Evolutionary conservation across 495 filamentous ascomycete species (phyloP), one percentile per base, ranked within the genome.

Genomic region (Penicillium macrosclerotiorum): DNA sequence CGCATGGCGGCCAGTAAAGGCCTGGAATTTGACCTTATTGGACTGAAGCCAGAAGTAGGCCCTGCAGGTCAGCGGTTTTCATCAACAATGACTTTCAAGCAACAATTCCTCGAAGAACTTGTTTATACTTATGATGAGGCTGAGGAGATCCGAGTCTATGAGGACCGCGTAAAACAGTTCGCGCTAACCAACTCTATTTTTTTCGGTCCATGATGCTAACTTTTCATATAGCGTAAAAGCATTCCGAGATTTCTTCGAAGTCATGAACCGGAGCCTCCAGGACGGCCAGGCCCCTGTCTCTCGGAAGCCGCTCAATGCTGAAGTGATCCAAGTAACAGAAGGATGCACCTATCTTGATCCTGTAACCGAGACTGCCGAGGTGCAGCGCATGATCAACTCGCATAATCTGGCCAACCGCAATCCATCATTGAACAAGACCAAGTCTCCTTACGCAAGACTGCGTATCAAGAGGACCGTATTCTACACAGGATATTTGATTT

Each of bases 401-500:
- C 92, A 97, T 68, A 97, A 96, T 57, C 58, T 84, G 35, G 51
- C 67, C 25, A 51, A 47, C 27, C 72, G 71, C 39, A 73, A 62
- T 29, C 59, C 69, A 7, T 55, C 66, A 3, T 40, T 63, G 24
- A 64, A 64, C 22, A 41, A 47, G 30, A 54, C 55, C 24, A 69
- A 65, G 46, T 62, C 62, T 1, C 59, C 53, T 13, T 65, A 59
- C 37, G 52, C 55, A 17, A 75, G 73, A 54, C 59, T 90, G 33
- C 69, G 79, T 39, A 90, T 98, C 62, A 90, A 85, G 63, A 89
- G 89, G 49, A 86, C 82, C 9, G 83, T 96, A 37, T 89, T 92
- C 71, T 97, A 88, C 72, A 96, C 92, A n/a, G 91, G 89, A 29
- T 97, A 97, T 67, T 74, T 96, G 51, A 82, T 98, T 59, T 75